Conservation (phyloP, 169 alveolate genomes). For the Cyclospora cayetanensis region DNA sequence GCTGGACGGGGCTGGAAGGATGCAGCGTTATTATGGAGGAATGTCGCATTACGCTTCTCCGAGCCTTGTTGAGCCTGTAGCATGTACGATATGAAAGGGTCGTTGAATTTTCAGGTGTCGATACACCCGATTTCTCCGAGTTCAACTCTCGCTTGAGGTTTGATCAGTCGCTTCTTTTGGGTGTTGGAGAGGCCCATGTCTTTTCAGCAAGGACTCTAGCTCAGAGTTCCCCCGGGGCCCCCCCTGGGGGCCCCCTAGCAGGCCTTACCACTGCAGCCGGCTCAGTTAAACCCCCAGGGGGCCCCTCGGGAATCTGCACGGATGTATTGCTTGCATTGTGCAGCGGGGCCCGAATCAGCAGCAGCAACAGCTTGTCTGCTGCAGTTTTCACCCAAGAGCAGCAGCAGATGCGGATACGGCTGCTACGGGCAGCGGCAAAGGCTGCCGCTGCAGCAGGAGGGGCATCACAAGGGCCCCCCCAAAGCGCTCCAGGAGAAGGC, state of each 20-base stretch:
- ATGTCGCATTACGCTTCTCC: too few relatives aligned
- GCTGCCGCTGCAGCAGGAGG: slow-evolving; percentile 39
- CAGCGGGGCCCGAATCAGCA: slow-evolving; percentile 2
- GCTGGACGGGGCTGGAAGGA: not conserved
- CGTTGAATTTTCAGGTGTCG: slow-evolving; percentile 19
- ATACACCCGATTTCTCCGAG: slow-evolving; percentile 59
- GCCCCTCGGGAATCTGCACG: not conserved
- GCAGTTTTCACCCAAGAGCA: slow-evolving; percentile 25
- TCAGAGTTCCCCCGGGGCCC: not conserved
- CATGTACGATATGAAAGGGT: not conserved
- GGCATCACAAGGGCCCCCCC: not conserved
- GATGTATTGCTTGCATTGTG: slow-evolving; percentile 23
- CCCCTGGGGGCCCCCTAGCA: not conserved
- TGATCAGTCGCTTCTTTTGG: slow-evolving; percentile 38
- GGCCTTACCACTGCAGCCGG: not conserved
- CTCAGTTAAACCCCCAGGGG: not conserved
- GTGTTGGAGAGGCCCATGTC: slow-evolving; percentile 63
- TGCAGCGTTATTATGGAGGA: too few relatives aligned
- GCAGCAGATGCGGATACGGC: slow-evolving; percentile 44
- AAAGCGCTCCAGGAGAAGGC: not conserved
- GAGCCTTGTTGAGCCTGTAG: too few relatives aligned
- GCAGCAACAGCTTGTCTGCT: slow-evolving; percentile 16
- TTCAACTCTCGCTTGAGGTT: slow-evolving; percentile 46
- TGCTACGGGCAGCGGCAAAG: slow-evolving; percentile 17
- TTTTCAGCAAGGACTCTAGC: slow-evolving; percentile 48